Evolutionary conservation across 345 rosid genomes (phyloP).

Genomic region (Hirschfeldia incana): DNA sequence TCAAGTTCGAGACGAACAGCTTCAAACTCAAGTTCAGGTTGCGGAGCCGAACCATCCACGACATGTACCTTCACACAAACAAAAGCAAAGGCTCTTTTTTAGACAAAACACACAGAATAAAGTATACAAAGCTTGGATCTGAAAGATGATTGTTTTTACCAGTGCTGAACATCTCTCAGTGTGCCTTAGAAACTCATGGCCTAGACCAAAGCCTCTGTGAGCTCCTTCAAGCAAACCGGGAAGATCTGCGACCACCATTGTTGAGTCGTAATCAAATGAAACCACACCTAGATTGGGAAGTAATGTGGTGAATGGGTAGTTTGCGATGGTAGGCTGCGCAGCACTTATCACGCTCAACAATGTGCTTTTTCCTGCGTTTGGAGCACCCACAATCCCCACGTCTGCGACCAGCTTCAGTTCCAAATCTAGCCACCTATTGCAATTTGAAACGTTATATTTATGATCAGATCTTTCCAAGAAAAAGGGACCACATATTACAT

Average conservation of each 20-base stretch:
- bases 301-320: constrained; percentile 86
- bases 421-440: constrained; percentile 89
- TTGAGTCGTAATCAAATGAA: constrained; percentile 83
- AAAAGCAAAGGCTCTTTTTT: constrained; percentile 16
- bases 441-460: background rate
- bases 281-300: constrained; percentile 97
- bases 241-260: constrained; percentile 93
- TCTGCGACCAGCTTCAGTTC: constrained; percentile 90
- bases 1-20: constrained; percentile 95
- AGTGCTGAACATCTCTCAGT: constrained; percentile 94
- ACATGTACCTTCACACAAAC: constrained; percentile 67
- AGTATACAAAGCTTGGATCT: background rate
- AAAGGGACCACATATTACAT: background rate
- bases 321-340: constrained; percentile 87
- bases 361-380: constrained; percentile 97
- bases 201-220: constrained; percentile 88
- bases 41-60: constrained; percentile 80
- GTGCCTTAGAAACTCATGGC: constrained; percentile 88
- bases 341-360: constrained; percentile 83
- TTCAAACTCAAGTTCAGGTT: constrained; percentile 88
- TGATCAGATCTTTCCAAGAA: background rate
- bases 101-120: background rate
- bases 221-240: constrained; percentile 99
- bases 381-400: constrained; percentile 92
- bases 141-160: constrained; percentile 49